Conservation (phyloP, 305 asterid species). For the Petunia hybrid region DNA sequence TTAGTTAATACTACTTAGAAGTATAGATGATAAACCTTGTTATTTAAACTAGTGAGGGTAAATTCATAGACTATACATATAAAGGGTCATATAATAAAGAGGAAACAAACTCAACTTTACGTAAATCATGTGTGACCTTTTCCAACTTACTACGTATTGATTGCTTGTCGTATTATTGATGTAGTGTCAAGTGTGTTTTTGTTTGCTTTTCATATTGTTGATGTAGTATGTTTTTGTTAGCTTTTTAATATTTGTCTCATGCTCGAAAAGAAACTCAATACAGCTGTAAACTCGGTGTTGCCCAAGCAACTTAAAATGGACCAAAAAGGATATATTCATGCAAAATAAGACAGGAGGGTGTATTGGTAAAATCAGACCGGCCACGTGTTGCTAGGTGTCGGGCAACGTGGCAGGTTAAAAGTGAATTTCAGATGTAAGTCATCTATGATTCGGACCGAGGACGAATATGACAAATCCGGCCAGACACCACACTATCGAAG, state of each 20-base stretch:
- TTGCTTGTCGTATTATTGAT: not conserved
- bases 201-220: too few relatives aligned
- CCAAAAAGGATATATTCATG: not conserved
- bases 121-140: not conserved
- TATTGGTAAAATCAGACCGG: too few relatives aligned
- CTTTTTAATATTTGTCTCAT: conserved; percentile 3
- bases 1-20: too few relatives aligned
- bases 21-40: too few relatives aligned
- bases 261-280: not conserved
- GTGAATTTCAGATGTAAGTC: too few relatives aligned
- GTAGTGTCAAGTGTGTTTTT: too few relatives aligned
- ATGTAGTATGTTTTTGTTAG: not conserved
- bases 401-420: too few relatives aligned
- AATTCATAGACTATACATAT: too few relatives aligned
- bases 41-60: too few relatives aligned
- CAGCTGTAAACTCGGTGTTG: not conserved
- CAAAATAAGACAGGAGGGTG: not conserved
- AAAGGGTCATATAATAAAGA: not conserved
- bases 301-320: not conserved
- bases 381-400: too few relatives aligned
- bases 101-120: not conserved
- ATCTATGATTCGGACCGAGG: too few relatives aligned
- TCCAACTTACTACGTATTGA: not conserved
- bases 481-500: too few relatives aligned
- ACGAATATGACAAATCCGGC: not conserved